phyloP scores from a whole-genome alignment of 768 basidiomycete genomes.

The Trametes punicea region DNA sequence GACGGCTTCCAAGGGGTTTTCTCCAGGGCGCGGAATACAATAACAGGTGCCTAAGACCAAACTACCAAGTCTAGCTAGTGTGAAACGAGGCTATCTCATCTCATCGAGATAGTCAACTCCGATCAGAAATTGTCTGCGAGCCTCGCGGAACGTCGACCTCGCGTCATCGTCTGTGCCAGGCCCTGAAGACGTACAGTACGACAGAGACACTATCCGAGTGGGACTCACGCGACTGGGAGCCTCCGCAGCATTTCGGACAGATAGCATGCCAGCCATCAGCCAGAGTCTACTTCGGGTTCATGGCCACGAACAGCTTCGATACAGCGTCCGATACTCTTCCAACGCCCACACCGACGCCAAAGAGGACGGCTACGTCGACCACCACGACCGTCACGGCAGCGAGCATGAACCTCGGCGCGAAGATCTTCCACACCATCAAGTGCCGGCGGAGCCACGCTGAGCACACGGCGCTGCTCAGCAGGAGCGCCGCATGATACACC shows the following conservation, averaged over 20 bases:
- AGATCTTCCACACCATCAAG: conserved; percentile 99
- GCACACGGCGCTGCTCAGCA: conserved; percentile 67
- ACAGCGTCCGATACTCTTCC: conserved; percentile 36
- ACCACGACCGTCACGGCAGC: conserved; percentile 62
- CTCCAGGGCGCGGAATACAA: conserved; percentile 1
- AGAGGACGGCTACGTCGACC: conserved; percentile 65
- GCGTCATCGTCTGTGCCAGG: no score
- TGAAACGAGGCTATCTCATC: conserved; percentile 6
- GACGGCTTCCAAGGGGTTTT: neutral
- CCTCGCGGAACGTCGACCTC: no score
- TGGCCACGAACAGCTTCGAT: conserved; percentile 27
- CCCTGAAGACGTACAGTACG: no score
- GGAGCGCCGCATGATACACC: conserved; percentile 61
- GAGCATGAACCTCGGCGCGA: conserved; percentile 91
- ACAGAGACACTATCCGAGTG: no score
- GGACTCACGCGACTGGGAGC: no score
- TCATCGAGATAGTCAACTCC: neutral
- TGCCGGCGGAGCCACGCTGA: conserved; percentile 79
- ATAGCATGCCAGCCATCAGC: no score
- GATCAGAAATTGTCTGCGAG: conserved; percentile 4
- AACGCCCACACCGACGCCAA: conserved; percentile 61
- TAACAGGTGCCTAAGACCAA: conserved; percentile 4
- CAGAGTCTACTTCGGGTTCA: conserved; percentile 10
- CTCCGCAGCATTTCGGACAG: neutral
- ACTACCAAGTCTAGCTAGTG: conserved; percentile 11